Evolutionary conservation across 2,329 filamentous ascomycete species (phyloP), one percentile per base, ranked within the genome.

Genomic region (Exophiala mesophila): DNA sequence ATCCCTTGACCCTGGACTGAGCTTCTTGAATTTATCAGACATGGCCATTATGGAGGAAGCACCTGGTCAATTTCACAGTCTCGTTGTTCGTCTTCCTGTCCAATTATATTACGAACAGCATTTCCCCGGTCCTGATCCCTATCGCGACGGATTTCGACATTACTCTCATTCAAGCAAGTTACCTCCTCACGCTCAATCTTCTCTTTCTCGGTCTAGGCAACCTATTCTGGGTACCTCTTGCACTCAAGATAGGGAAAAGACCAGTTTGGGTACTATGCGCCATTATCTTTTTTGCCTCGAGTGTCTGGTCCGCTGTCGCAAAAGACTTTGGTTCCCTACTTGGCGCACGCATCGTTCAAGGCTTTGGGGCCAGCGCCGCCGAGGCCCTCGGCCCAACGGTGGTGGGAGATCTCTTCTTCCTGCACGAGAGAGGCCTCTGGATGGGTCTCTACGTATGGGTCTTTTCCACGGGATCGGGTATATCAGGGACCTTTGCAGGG

Each of bases 211-310:
- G 75, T 0, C 77, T 78, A 52, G 74, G 71, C 47, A 78, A 78
- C 54, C 77, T 78, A 55, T 66, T 78, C 48, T 78, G 74, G 75
- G 71, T 77, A 4, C 74, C 75, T 0, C 63, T 77, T 16, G 70
- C 69, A 44, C 70, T 70, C 2, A 71, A 71, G 0, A 77, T 73
- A 44, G 76, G 75, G 10, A 65, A 75, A 43, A 66, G 75, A 20
- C 72, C 73, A 0, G 74, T 76, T 1, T 65, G 69, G 36, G 69
- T 78, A 23, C 52, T 68, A 33, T 76, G 72, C 3, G 69, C 71
- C 10, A 51, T 75, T 29, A 65, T 78, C 45, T 75, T 70, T 52
- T 63, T 77, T 21, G 68, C 62, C 2, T 71, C 69, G 10, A 71
- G 66, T 19, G 73, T 78, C 46, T 78, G 74, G 77, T 68, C 76